These are phyloP conservation scores for Phlebopus sp. DNA, from an alignment of 1,284 basidiomycete species.

Conservation along the genomic window DNA sequence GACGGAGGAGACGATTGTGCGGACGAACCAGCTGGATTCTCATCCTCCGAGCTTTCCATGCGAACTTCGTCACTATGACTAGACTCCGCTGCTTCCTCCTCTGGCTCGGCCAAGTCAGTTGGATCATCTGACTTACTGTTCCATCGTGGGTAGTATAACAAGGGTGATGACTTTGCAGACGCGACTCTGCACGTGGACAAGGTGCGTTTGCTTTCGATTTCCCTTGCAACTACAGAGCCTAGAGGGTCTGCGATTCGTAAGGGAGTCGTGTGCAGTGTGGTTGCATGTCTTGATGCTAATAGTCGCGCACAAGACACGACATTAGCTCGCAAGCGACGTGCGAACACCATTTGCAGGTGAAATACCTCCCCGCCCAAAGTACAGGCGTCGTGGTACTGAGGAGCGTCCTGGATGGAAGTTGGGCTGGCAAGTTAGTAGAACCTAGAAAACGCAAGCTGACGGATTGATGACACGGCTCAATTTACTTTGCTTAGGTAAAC, in stretches of 20 bases:
- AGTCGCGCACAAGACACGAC: slow-evolving; percentile 10
- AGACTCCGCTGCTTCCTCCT: slow-evolving; percentile 24
- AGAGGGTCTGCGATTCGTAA: slow-evolving; percentile 4
- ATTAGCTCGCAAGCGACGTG: slow-evolving; percentile 17
- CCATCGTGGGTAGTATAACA: slow-evolving; percentile 27
- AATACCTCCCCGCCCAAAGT: slow-evolving; percentile 17
- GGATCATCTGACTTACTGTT: slow-evolving; percentile 26
- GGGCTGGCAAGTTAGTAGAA: too few species aligned
- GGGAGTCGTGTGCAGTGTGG: slow-evolving; percentile 12
- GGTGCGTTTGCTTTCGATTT: slow-evolving; percentile 10
- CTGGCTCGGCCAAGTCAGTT: slow-evolving; percentile 18
- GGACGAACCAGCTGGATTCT: slow-evolving; percentile 27
- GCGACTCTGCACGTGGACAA: slow-evolving; percentile 21
- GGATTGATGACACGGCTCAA: background rate
- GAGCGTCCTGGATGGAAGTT: too few species aligned
- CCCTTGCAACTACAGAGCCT: slow-evolving; percentile 7
- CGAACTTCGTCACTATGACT: slow-evolving; percentile 11
- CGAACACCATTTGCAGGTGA: slow-evolving; percentile 21
- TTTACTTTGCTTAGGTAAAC: background rate
- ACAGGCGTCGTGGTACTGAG: background rate
- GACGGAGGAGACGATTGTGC: slow-evolving; percentile 24
- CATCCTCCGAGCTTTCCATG: slow-evolving; percentile 28
- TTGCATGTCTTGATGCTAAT: slow-evolving; percentile 11
- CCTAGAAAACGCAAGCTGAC: background rate
- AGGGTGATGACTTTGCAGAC: slow-evolving; percentile 20